phyloP scores from a whole-genome alignment of 108 stramenopile species.

The Stephanodiscus minutulus region DNA sequence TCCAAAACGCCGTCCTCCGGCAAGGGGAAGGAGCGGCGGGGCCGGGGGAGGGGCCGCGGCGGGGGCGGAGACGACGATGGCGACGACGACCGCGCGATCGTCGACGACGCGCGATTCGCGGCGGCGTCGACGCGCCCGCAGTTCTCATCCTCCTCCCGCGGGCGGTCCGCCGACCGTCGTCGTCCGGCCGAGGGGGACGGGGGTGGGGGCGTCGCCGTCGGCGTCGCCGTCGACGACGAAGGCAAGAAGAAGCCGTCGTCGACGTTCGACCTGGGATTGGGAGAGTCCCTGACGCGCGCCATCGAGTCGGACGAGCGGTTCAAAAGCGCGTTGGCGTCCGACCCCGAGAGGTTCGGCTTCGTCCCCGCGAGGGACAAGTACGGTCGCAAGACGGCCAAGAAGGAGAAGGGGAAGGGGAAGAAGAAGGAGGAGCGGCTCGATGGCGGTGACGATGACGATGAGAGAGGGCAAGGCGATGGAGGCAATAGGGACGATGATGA shows the following conservation, averaged over 20 bases:
- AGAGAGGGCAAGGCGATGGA: constrained; percentile 13
- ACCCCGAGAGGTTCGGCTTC: constrained; percentile 68
- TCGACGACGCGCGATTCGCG: constrained; percentile 62
- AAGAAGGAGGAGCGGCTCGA: constrained; percentile 24
- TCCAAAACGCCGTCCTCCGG: background rate
- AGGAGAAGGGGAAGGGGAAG: constrained; percentile 32
- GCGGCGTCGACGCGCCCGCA: constrained; percentile 71
- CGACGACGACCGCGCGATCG: constrained; percentile 14
- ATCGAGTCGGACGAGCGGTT: constrained; percentile 82
- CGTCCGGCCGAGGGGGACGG: background rate
- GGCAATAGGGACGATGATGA: background rate
- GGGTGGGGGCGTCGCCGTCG: too few species aligned
- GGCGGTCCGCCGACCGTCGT: too few species aligned
- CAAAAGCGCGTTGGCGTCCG: constrained; percentile 70
- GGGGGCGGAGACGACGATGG: background rate
- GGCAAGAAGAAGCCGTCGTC: background rate
- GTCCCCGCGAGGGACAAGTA: constrained; percentile 65
- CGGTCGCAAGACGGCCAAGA: constrained; percentile 55
- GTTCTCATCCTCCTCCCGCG: constrained; percentile 33
- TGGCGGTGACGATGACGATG: background rate
- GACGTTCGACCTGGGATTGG: background rate
- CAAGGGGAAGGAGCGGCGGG: background rate
- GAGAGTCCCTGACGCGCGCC: constrained; percentile 28
- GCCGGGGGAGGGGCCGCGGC: background rate
- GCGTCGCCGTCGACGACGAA: background rate